phyloP scores from a whole-genome alignment of 768 basidiomycete species.

The Suillus alpinus region DNA sequence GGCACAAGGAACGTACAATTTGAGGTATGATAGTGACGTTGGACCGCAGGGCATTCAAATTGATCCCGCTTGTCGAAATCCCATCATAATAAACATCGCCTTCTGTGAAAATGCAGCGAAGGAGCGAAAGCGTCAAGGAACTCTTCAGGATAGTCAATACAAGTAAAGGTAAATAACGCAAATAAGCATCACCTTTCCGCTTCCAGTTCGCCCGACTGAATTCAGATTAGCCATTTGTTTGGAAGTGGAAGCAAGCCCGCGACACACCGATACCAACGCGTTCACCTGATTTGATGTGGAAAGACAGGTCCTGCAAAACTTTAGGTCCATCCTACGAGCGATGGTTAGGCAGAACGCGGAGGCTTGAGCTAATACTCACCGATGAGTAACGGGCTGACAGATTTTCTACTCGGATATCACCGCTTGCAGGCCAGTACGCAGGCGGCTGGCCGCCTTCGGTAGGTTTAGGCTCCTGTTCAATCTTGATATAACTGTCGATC shows the following conservation, averaged over 20 bases:
- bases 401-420: slow-evolving; percentile 49
- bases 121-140: slow-evolving; percentile 49
- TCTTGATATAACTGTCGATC: slow-evolving; percentile 52
- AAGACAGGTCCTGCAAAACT: slow-evolving; percentile 52
- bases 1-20: slow-evolving; percentile 31
- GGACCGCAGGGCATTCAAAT: slow-evolving; percentile 50
- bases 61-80: slow-evolving; percentile 41
- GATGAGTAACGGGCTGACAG: slow-evolving; percentile 48
- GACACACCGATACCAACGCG: slow-evolving; percentile 50
- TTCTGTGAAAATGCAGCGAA: slow-evolving; percentile 52
- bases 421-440: slow-evolving; percentile 63
- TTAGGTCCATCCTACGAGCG: slow-evolving; percentile 45
- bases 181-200: slow-evolving; percentile 40
- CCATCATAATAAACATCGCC: slow-evolving; percentile 55
- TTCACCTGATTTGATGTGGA: slow-evolving; percentile 53
- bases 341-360: background rate
- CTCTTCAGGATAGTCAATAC: slow-evolving; percentile 28
- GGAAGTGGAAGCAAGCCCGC: slow-evolving; percentile 10
- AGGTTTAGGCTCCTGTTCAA: slow-evolving; percentile 51
- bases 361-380: slow-evolving; percentile 16
- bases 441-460: slow-evolving; percentile 46
- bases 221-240: slow-evolving; percentile 1
- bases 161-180: slow-evolving; percentile 3
- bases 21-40: slow-evolving; percentile 63
- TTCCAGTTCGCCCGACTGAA: slow-evolving; percentile 58